Evolutionary conservation across 768 basidiomycete genomes (phyloP), one percentile per base, ranked within the genome.

Genomic region (Boletus insuetus): DNA sequence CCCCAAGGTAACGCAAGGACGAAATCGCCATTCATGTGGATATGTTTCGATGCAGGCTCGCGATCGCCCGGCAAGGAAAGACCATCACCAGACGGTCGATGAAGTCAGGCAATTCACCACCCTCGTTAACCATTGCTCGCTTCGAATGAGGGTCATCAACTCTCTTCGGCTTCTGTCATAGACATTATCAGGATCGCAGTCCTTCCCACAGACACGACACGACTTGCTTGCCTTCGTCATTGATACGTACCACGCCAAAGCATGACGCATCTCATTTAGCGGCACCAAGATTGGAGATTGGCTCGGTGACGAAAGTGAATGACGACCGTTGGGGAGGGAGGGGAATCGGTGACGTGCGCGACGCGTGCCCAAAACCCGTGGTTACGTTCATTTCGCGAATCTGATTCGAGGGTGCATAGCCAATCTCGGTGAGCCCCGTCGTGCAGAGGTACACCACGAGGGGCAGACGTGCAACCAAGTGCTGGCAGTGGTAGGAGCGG

Each of bases 381-480:
- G 54, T 41, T 56, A 61, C 57, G 55, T 55, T 67, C 62, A 63
- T 55, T 51, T 55, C 64, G 62, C 53, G 55, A 57, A 66, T 64
- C 59, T 32, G 54, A 65, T 58, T 66, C 56, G 51, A 61, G 59
- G 64, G 62, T 46, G 42, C 35, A 22, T 51, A 58, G 50, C 55
- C 61, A 64, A 65, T 66, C 64, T 65, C 22, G 56, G 60, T 34
- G 53, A 22, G 45, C 49, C 37, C 42, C 38, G 14, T 59, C n/a
- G 3, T 8, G 44, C 14, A 12, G 39, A 44, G 46, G 34, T 14
- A 26, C 32, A 20, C 58, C 59, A 51, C 49, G 49, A 49, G 53
- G 29, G 10, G 11, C 32, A 43, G 39, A 17, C 13, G 6, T 16
- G 12, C 13, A 14, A 12, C 2, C 29, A n/a, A 8, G 12, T 7